Conservation (phyloP, 805 yeast species). For the Barnettozyma californica region DNA sequence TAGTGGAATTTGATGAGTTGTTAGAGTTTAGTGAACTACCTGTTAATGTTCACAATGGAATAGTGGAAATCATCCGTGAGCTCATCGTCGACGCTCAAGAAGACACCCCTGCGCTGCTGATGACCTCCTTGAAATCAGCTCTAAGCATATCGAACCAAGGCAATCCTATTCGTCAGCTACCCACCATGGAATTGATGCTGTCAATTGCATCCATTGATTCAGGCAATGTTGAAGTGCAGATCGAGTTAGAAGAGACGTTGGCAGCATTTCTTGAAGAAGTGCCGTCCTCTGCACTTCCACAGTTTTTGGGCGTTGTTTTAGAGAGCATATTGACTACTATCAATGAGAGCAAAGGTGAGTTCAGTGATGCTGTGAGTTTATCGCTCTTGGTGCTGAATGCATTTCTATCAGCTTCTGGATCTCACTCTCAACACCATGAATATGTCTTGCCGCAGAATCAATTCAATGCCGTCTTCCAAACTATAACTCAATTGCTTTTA, state of each 20-base stretch:
- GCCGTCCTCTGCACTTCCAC: conserved; percentile 37
- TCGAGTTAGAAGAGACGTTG: conserved; percentile 66
- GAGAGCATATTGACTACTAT: conserved; percentile 43
- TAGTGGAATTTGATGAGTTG: not conserved
- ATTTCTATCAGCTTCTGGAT: not conserved
- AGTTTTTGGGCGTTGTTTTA: conserved; percentile 45
- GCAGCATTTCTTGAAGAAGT: conserved; percentile 49
- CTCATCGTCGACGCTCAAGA: conserved; percentile 63
- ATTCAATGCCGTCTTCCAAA: conserved; percentile 39
- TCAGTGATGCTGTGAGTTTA: conserved; percentile 1
- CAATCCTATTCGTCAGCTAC: not conserved
- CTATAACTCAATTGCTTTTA: conserved; percentile 27
- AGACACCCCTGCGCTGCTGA: conserved; percentile 70
- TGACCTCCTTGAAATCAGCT: conserved; percentile 48
- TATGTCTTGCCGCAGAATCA: not conserved
- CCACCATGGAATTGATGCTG: conserved; percentile 49
- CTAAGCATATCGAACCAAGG: not conserved
- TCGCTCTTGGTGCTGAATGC: not conserved
- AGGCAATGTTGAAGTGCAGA: conserved; percentile 61
- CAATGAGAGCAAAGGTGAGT: conserved; percentile 10
- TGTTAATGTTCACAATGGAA: not conserved
- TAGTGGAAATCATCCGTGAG: conserved; percentile 5
- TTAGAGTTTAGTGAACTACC: not conserved
- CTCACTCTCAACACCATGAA: conserved; percentile 27
- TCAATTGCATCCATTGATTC: conserved; percentile 67